Evolutionary conservation across 1,139 yeast species (phyloP).

Genomic region (Geotrichum cucujoidarum): DNA sequence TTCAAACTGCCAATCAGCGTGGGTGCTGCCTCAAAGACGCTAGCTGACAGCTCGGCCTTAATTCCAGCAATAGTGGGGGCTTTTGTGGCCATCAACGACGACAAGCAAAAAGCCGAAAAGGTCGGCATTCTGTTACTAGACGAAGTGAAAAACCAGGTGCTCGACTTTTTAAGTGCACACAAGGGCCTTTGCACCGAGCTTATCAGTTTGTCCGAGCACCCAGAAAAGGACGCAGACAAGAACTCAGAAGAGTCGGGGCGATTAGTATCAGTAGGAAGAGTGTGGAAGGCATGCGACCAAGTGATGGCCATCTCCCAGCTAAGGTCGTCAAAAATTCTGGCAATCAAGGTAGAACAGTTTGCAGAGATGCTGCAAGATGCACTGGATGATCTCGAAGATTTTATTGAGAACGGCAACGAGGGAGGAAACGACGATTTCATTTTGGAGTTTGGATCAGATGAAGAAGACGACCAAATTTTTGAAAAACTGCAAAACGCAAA

Average conservation of each 20-base stretch:
- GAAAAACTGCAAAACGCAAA: not conserved
- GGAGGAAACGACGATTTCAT: slow-evolving; percentile 9
- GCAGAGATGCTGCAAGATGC: slow-evolving; percentile 14
- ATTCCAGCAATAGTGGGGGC: slow-evolving; percentile 23
- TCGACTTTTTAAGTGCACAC: slow-evolving; percentile 9
- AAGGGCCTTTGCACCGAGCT: slow-evolving; percentile 12
- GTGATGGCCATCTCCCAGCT: slow-evolving; percentile 9
- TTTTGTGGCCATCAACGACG: slow-evolving; percentile 6
- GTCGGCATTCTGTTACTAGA: slow-evolving; percentile 6
- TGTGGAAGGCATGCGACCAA: slow-evolving; percentile 20
- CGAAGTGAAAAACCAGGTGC: slow-evolving; percentile 8
- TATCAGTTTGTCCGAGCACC: not conserved
- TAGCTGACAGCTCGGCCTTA: slow-evolving; percentile 46
- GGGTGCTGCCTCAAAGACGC: slow-evolving; percentile 51
- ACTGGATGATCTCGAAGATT: slow-evolving; percentile 9
- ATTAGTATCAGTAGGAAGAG: slow-evolving; percentile 14
- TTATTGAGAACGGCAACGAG: slow-evolving; percentile 5
- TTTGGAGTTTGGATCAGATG: slow-evolving; percentile 9
- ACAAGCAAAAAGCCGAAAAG: slow-evolving; percentile 6
- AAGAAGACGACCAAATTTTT: not conserved
- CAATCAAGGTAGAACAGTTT: slow-evolving; percentile 9
- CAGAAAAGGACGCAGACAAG: not conserved
- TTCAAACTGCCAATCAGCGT: slow-evolving; percentile 56
- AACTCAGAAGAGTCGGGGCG: not conserved
- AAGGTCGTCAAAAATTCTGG: slow-evolving; percentile 15